Conservation (phyloP, 345 rosid species). For the Brassica rapa region DNA sequence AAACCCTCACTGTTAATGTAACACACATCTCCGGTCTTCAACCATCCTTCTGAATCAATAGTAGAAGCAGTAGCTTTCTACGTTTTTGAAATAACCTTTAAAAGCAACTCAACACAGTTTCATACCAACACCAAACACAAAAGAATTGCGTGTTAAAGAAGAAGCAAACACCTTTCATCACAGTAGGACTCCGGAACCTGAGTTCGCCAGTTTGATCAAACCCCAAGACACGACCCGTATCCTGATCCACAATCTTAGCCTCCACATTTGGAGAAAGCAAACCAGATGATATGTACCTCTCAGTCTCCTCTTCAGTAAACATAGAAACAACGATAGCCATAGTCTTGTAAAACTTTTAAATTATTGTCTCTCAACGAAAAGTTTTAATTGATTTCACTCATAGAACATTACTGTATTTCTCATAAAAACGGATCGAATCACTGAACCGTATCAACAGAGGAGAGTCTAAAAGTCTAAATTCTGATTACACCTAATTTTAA, state of each 20-base stretch:
- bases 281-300: slow-evolving; percentile 68
- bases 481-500: too few species aligned
- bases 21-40: too few species aligned
- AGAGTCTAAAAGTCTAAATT: too few species aligned
- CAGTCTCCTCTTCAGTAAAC: slow-evolving; percentile 59
- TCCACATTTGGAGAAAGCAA: slow-evolving; percentile 29
- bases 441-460: too few species aligned
- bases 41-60: too few species aligned
- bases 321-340: slow-evolving; percentile 61
- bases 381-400: too few species aligned
- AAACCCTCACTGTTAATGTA: not conserved
- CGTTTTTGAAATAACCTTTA: not conserved
- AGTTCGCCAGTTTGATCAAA: slow-evolving; percentile 71
- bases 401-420: too few species aligned
- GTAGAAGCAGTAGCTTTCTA: too few species aligned
- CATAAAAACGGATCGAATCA: too few species aligned
- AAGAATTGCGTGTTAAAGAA: too few species aligned
- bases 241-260: slow-evolving; percentile 64
- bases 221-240: slow-evolving; percentile 45
- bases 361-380: slow-evolving; percentile 49
- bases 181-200: slow-evolving; percentile 52
- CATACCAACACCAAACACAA: too few species aligned
- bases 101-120: too few species aligned
- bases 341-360: slow-evolving; percentile 64
- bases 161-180: slow-evolving; percentile 38